phyloP scores from a whole-genome alignment of 192 early-diverging fungal genomes.

The Phlyctochytrium planicorne region DNA sequence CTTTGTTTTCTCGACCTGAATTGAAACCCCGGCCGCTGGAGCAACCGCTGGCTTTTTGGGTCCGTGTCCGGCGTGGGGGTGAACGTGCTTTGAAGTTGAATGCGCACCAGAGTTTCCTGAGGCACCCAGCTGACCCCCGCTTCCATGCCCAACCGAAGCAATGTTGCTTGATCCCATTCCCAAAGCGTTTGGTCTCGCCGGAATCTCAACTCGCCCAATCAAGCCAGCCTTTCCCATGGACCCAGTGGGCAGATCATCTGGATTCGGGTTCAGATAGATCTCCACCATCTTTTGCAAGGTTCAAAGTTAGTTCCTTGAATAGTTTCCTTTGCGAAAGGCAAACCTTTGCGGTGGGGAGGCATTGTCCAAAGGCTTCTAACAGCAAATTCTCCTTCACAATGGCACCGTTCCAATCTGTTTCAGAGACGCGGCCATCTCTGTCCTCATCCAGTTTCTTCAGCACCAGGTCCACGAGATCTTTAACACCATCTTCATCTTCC shows the following conservation, averaged over 20 bases:
- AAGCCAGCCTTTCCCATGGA: background rate
- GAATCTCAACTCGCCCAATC: slow-evolving; percentile 2
- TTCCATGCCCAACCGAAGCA: background rate
- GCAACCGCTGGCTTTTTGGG: background rate
- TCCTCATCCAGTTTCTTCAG: slow-evolving; percentile 63
- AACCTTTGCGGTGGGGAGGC: slow-evolving; percentile 47
- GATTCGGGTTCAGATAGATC: slow-evolving; percentile 11
- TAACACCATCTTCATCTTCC: slow-evolving; percentile 65
- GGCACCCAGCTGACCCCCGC: background rate
- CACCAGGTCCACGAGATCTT: slow-evolving; percentile 59
- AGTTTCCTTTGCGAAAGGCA: background rate
- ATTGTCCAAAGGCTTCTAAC: slow-evolving; percentile 62
- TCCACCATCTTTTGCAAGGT: slow-evolving; percentile 16
- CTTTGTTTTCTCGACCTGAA: background rate
- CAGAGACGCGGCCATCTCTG: slow-evolving; percentile 55
- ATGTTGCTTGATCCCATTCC: background rate
- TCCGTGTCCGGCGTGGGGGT: slow-evolving; percentile 11
- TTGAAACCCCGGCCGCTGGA: background rate
- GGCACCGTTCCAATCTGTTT: slow-evolving; percentile 56
- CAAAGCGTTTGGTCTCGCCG: slow-evolving; percentile 6
- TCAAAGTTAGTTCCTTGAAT: background rate
- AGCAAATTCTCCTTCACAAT: slow-evolving; percentile 56
- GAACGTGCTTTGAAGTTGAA: slow-evolving; percentile 11
- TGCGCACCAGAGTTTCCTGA: background rate
- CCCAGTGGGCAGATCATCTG: background rate